Conservation (phyloP, 805 yeast species). For the Candida adriatica region DNA sequence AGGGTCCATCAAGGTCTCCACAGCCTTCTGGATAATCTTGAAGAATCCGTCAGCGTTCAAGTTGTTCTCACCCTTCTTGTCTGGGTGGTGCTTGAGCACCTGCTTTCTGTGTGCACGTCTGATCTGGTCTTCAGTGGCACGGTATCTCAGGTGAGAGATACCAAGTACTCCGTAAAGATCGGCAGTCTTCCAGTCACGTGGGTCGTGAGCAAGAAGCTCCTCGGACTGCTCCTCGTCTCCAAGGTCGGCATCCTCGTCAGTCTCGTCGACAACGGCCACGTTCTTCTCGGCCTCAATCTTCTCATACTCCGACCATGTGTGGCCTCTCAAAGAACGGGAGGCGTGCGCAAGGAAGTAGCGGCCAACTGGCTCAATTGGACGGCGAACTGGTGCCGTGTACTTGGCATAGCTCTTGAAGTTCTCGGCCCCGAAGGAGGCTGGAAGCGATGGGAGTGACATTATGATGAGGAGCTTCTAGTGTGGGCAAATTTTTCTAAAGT, state of each 20-base stretch:
- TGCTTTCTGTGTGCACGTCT: constrained; percentile 96
- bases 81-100: constrained; percentile 96
- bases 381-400: constrained; percentile 56
- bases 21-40: constrained; percentile 96
- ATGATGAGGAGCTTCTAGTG: too few relatives aligned
- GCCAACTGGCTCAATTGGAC: constrained; percentile 95
- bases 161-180: constrained; percentile 97
- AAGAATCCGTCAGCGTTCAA: constrained; percentile 93
- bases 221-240: constrained; percentile 69
- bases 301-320: constrained; percentile 98
- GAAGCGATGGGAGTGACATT: constrained; percentile 45
- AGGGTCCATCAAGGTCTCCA: constrained; percentile 82
- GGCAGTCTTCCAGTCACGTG: constrained; percentile 96
- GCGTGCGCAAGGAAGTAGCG: constrained; percentile 95
- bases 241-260: constrained; percentile 43
- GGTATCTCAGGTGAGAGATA: constrained; percentile 81
- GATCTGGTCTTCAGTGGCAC: constrained; percentile 87
- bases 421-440: constrained; percentile 44
- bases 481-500: too few relatives aligned
- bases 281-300: constrained; percentile 83
- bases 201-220: constrained; percentile 78
- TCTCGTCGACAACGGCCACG: constrained; percentile 62
- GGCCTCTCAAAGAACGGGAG: constrained; percentile 90
- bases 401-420: constrained; percentile 44
- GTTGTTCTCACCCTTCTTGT: constrained; percentile 90